Evolutionary conservation across 2,329 filamentous ascomycete genomes (phyloP).

Genomic region (Shiraia sp.): DNA sequence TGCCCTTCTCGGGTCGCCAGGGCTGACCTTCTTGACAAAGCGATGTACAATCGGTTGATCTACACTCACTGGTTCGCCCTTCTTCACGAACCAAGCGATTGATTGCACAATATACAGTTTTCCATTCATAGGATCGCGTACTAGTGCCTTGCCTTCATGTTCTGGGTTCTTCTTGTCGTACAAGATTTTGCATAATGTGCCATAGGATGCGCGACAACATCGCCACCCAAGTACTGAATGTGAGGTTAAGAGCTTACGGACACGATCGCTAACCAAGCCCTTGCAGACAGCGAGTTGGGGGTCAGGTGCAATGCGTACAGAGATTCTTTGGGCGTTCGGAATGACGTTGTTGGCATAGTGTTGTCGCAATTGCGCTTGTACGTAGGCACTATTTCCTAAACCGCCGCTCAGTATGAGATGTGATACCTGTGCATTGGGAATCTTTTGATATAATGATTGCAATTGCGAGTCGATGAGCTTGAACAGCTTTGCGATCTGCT

Average conservation of each 20-base stretch:
- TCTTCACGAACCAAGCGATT: conserved; percentile 45
- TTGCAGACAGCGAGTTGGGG: conserved; percentile 61
- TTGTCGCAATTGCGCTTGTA: conserved; percentile 40
- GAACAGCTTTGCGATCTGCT: conserved; percentile 41
- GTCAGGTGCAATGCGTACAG: conserved; percentile 48
- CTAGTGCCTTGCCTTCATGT: conserved; percentile 27
- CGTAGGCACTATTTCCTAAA: conserved; percentile 49
- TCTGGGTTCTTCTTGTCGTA: conserved; percentile 41
- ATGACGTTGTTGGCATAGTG: conserved; percentile 35
- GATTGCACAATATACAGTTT: conserved; percentile 43
- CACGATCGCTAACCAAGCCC: conserved; percentile 56
- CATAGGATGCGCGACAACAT: conserved; percentile 44
- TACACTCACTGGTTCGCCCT: conserved; percentile 37
- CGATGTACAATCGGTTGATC: conserved; percentile 40
- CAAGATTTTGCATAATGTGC: conserved; percentile 43
- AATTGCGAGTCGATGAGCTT: conserved; percentile 43
- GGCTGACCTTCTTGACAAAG: conserved; percentile 37
- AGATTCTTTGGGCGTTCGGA: conserved; percentile 28
- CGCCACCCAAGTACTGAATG: conserved; percentile 50
- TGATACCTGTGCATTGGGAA: conserved; percentile 32
- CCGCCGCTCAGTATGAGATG: conserved; percentile 50
- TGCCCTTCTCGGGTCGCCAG: conserved; percentile 35
- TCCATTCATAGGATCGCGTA: conserved; percentile 36
- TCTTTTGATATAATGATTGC: conserved; percentile 29
- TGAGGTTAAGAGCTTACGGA: conserved; percentile 52